phyloP scores from a whole-genome alignment of 1,284 basidiomycete genomes.

The Volvariella volvacea region DNA sequence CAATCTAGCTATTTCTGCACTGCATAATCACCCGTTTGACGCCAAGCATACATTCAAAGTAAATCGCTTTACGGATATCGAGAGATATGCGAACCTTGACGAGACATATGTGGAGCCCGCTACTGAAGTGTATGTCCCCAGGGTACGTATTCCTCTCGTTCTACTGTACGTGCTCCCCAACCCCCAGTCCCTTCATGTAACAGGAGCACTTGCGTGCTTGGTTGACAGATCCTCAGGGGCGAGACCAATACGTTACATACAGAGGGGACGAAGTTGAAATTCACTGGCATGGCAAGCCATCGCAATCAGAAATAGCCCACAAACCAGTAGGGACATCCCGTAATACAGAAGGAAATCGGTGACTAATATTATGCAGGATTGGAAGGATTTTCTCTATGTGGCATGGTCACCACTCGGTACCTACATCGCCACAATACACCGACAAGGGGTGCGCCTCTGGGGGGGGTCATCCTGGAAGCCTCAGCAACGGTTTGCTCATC shows the following conservation, averaged over 20 bases:
- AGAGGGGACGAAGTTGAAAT: constrained; percentile 89
- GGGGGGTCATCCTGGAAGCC: constrained; percentile 86
- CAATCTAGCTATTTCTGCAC: constrained; percentile 67
- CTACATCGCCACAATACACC: constrained; percentile 89
- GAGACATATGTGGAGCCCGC: constrained; percentile 83
- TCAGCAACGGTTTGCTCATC: constrained; percentile 90
- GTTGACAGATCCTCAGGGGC: constrained; percentile 87
- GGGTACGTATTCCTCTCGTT: constrained; percentile 38
- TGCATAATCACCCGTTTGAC: constrained; percentile 90
- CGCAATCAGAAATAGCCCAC: constrained; percentile 78
- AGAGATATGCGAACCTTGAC: constrained; percentile 76
- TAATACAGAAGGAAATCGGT: constrained; percentile 7
- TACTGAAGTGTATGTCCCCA: constrained; percentile 74
- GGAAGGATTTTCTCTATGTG: constrained; percentile 93
- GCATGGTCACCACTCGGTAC: constrained; percentile 98
- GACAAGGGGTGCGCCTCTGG: constrained; percentile 95
- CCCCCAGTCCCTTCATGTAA: background rate
- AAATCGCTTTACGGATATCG: constrained; percentile 92
- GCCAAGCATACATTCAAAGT: constrained; percentile 87
- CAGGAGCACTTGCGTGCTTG: constrained; percentile 95
- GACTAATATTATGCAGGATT: constrained; percentile 47
- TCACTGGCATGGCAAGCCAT: constrained; percentile 91
- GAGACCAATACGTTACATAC: constrained; percentile 96
- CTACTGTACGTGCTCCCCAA: too few relatives aligned
- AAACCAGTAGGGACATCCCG: constrained; percentile 51